Conservation (phyloP, 2,329 filamentous ascomycete genomes). For the Fusarium chuoi region DNA sequence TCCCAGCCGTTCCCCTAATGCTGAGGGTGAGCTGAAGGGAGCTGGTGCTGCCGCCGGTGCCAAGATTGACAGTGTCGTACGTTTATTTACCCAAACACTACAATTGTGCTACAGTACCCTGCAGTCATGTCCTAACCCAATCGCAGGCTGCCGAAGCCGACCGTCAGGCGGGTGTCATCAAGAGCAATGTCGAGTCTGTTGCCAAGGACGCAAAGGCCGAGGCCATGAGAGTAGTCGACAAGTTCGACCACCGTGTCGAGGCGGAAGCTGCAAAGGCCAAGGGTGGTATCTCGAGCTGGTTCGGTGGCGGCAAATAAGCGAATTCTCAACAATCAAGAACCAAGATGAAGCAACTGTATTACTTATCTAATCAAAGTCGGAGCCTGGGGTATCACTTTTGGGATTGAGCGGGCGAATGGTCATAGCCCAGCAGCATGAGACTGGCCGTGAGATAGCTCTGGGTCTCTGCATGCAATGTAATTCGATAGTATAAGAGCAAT, state of each 20-base stretch:
- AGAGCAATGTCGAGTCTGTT: conserved; percentile 68
- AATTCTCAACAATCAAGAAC: neutral
- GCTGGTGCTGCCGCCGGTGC: conserved; percentile 62
- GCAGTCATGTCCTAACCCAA: conserved; percentile 1
- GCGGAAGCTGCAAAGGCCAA: conserved; percentile 83
- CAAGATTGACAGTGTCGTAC: conserved; percentile 76
- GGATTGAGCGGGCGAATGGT: conserved; percentile 20
- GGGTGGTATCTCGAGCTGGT: conserved; percentile 86
- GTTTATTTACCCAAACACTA: conserved; percentile 46
- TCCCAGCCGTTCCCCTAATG: conserved; percentile 68
- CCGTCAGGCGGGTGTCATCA: conserved; percentile 69
- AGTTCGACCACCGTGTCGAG: conserved; percentile 85
- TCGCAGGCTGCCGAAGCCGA: conserved; percentile 66
- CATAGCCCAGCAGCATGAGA: conserved; percentile 19
- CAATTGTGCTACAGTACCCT: neutral
- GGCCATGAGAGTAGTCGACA: conserved; percentile 78
- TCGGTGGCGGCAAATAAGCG: conserved; percentile 65
- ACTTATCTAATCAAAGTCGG: conserved; percentile 24
- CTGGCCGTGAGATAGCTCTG: conserved; percentile 13
- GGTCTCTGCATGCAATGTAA: conserved; percentile 20
- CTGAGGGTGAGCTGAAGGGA: conserved; percentile 70
- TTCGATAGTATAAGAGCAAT: conserved; percentile 30
- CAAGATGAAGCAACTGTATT: conserved; percentile 15
- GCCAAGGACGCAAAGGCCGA: conserved; percentile 72
- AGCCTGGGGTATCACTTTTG: conserved; percentile 10